These are phyloP conservation scores for Mitragyna speciosa DNA, from an alignment of 257 asterid species.

Conservation along the genomic window DNA sequence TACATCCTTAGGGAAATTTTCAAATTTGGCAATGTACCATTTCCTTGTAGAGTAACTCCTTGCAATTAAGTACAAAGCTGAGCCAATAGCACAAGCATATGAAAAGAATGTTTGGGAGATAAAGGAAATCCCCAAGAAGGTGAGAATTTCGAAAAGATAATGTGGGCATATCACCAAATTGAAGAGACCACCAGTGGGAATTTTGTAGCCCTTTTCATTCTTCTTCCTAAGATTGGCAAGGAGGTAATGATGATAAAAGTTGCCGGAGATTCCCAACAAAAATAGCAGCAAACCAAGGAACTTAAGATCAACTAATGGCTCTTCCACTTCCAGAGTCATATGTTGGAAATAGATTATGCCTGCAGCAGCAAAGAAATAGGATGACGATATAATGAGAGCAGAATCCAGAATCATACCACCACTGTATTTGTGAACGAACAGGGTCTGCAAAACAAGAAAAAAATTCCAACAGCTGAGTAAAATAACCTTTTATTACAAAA, in stretches of 20 bases:
- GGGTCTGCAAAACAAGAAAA: constrained; percentile 40
- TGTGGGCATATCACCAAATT: constrained; percentile 64
- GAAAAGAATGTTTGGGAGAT: constrained; percentile 53
- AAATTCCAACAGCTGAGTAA: neutral
- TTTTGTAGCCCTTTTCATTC: constrained; percentile 56
- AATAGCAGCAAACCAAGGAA: constrained; percentile 40
- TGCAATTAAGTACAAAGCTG: constrained; percentile 38
- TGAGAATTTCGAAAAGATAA: constrained; percentile 61
- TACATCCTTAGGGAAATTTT: constrained; percentile 57
- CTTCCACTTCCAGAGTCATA: constrained; percentile 37
- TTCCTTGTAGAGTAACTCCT: constrained; percentile 65
- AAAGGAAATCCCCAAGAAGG: constrained; percentile 47
- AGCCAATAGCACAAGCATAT: constrained; percentile 38
- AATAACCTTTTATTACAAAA: neutral
- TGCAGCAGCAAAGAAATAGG: constrained; percentile 45
- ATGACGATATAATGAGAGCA: constrained; percentile 35
- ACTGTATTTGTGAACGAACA: constrained; percentile 71
- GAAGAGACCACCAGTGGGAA: constrained; percentile 68
- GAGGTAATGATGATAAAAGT: constrained; percentile 69
- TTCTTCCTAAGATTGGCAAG: constrained; percentile 56
- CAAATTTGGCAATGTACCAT: constrained; percentile 75
- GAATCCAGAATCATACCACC: constrained; percentile 45
- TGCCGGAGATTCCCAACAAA: constrained; percentile 49
- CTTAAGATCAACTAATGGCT: constrained; percentile 62
- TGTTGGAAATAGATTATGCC: constrained; percentile 45